These are phyloP conservation scores for Eimeria necatrix DNA, from an alignment of 169 alveolate genomes.

Conservation along the genomic window DNA sequence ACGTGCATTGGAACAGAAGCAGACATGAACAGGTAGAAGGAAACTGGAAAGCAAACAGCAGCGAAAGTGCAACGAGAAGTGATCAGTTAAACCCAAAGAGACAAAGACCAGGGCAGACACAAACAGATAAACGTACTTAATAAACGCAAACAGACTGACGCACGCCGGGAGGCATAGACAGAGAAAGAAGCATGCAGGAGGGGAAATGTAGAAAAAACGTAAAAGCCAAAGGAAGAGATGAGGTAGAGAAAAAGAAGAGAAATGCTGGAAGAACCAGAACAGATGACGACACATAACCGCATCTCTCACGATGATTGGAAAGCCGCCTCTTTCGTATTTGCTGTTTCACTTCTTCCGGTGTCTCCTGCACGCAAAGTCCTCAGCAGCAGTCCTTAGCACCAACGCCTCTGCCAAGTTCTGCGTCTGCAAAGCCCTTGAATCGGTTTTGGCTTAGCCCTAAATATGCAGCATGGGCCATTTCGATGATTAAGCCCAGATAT, in stretches of 20 bases:
- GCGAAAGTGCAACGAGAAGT: not conserved
- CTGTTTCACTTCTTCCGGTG: not conserved
- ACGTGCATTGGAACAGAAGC: no score
- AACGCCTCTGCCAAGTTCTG: no score
- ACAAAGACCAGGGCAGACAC: not conserved
- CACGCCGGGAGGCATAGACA: not conserved
- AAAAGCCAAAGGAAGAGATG: not conserved
- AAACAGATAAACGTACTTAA: not conserved
- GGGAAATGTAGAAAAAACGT: not conserved
- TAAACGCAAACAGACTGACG: no score
- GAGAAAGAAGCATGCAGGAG: not conserved
- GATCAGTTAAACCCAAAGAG: not conserved
- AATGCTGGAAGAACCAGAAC: not conserved
- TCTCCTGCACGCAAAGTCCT: slow-evolving; percentile 1
- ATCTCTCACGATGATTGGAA: not conserved
- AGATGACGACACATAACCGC: not conserved
- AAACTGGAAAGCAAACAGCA: not conserved
- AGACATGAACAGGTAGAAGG: no score
- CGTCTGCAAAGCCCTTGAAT: no score
- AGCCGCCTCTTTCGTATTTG: not conserved
- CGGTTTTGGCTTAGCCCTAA: no score
- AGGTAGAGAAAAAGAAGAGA: not conserved
- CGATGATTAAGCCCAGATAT: no score
- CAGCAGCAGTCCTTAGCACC: no score
- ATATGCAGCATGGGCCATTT: no score